A percentile compares a stretch with the other conserved stretches of the same genome.
Conservation (phyloP, 192 early-diverging fungal genomes). For the Umbelopsis sp. region DNA sequence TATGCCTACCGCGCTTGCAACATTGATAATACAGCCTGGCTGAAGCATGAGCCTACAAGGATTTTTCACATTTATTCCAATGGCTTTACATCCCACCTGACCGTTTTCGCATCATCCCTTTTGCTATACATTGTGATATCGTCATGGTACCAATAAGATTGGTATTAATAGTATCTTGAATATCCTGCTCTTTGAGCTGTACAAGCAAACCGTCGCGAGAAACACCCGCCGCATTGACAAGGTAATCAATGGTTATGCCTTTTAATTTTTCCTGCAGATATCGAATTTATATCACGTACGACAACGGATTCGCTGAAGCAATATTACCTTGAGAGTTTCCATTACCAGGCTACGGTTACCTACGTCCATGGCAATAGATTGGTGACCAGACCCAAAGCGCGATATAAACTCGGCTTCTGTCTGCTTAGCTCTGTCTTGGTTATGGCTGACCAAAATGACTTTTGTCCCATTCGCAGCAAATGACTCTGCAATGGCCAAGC, state of each 20-base stretch:
- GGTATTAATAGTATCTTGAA: conserved; percentile 60
- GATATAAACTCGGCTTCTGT: conserved; percentile 33
- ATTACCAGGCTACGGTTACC: conserved; percentile 43
- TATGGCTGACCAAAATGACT: conserved; percentile 59
- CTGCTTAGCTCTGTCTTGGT: conserved; percentile 39
- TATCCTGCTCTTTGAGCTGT: conserved; percentile 45
- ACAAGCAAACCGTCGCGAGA: conserved; percentile 56
- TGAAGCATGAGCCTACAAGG: conserved; percentile 15
- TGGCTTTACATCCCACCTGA: conserved; percentile 41
- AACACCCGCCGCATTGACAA: conserved; percentile 63
- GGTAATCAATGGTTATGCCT: conserved; percentile 34
- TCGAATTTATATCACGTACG: background rate
- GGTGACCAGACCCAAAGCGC: conserved; percentile 28
- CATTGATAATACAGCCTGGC: conserved; percentile 78
- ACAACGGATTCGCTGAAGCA: background rate
- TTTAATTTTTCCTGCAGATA: conserved; percentile 13
- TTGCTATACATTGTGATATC: conserved; percentile 55
- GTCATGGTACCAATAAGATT: conserved; percentile 76
- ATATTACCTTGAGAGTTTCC: conserved; percentile 41
- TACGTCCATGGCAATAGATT: conserved; percentile 50
- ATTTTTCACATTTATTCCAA: background rate
- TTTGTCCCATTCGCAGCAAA: conserved; percentile 62
- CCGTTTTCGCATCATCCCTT: conserved; percentile 58
- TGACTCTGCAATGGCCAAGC: conserved; percentile 62
- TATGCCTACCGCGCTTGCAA: conserved; percentile 81